phyloP scores from a whole-genome alignment of 352 stramenopile species.

The Peronospora tabacina region DNA sequence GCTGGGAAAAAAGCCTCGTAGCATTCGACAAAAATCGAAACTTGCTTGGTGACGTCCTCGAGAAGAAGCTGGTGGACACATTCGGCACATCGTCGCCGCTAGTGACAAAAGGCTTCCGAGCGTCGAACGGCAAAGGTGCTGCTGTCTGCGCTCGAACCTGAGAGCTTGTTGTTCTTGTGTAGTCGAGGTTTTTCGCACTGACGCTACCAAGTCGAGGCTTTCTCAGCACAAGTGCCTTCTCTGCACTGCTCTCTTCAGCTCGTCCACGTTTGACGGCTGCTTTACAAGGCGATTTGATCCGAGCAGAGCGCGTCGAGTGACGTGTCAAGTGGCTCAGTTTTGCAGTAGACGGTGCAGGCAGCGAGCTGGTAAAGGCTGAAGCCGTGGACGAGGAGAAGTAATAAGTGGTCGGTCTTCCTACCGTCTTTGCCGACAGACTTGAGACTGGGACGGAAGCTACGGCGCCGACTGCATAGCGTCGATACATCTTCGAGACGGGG shows the following conservation, averaged over 20 bases:
- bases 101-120: conserved; percentile 18
- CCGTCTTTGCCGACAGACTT: conserved; percentile 1
- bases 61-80: conserved; percentile 13
- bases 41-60: conserved; percentile 43
- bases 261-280: conserved; percentile 47
- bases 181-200: conserved; percentile 18
- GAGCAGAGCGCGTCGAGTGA: conserved; percentile 37
- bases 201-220: conserved; percentile 42
- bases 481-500: conserved; percentile 4
- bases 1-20: conserved; percentile 40
- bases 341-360: conserved; percentile 19
- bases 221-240: conserved; percentile 40
- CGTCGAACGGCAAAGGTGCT: conserved; percentile 3
- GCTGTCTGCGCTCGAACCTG: conserved; percentile 5
- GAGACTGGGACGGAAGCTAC: not conserved
- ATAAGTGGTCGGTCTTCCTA: conserved; percentile 4
- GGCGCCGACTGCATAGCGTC: conserved; percentile 3
- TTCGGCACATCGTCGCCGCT: conserved; percentile 10
- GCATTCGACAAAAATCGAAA: conserved; percentile 37
- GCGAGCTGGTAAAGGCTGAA: conserved; percentile 24
- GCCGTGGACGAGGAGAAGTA: conserved; percentile 13
- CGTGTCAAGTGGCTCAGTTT: conserved; percentile 39
- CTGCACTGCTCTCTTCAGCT: conserved; percentile 38
- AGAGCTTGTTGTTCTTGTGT: conserved; percentile 10
- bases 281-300: conserved; percentile 51